phyloP scores from a whole-genome alignment of 78 protist species.

The Creolimax fragrantissima region DNA sequence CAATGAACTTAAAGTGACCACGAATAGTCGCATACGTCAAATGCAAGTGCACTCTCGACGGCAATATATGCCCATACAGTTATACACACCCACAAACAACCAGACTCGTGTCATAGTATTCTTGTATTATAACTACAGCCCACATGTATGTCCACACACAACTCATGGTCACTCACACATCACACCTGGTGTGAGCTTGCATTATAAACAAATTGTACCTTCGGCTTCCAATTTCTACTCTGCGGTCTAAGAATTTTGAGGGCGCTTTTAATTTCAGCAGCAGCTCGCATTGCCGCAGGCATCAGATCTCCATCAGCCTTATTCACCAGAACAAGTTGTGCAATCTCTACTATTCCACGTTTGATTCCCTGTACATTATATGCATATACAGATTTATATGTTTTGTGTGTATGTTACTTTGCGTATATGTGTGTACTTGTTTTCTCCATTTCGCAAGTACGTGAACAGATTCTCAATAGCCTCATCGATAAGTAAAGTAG shows the following conservation, averaged over 20 bases:
- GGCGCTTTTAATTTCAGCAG: slow-evolving; percentile 31
- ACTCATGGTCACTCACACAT: no score
- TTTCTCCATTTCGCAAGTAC: no score
- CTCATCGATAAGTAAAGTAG: no score
- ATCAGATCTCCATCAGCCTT: slow-evolving; percentile 77
- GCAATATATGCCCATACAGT: background rate
- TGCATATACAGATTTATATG: no score
- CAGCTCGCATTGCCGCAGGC: slow-evolving; percentile 48
- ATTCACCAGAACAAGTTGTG: slow-evolving; percentile 80
- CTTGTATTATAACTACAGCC: background rate
- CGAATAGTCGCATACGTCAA: background rate
- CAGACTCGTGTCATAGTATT: background rate
- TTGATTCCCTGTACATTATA: slow-evolving; percentile 67
- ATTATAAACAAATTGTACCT: no score
- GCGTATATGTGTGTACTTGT: no score
- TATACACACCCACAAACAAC: background rate
- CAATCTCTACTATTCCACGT: slow-evolving; percentile 84
- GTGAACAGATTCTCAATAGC: no score
- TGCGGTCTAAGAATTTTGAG: slow-evolving; percentile 3
- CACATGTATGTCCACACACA: no score
- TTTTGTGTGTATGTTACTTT: no score
- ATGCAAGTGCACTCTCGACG: background rate
- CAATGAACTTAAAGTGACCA: background rate
- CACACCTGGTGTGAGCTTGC: no score
- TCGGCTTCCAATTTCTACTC: background rate